Evolutionary conservation across 345 rosid genomes (phyloP).

Genomic region (Camelina hispida): DNA sequence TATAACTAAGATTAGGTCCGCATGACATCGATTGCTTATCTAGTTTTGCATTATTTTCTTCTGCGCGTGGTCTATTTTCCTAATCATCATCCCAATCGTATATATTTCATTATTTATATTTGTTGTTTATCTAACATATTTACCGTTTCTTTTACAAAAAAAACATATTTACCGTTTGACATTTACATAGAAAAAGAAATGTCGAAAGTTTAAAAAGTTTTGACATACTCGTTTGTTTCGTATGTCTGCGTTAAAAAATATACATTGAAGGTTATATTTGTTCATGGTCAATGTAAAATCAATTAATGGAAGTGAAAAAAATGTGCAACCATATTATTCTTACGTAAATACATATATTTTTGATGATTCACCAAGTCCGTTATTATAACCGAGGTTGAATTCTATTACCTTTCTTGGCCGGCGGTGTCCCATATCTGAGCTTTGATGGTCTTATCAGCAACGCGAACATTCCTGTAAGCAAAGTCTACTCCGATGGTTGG

Average conservation of each 20-base stretch:
- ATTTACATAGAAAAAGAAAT: conserved; percentile 1
- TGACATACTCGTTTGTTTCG: neutral
- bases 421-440: conserved; percentile 97
- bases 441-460: conserved; percentile 75
- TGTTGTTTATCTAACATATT: neutral
- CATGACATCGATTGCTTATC: conserved; percentile 34
- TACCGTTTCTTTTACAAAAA: no score
- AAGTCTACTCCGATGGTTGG: conserved; percentile 94
- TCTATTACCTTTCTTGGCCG: conserved; percentile 81
- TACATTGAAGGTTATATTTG: neutral
- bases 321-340: neutral
- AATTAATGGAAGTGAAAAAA: neutral
- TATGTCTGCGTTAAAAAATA: neutral
- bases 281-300: neutral
- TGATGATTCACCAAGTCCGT: conserved; percentile 12
- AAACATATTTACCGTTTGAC: neutral
- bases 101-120: neutral
- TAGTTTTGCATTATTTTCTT: conserved; percentile 8
- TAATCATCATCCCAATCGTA: conserved; percentile 26
- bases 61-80: conserved; percentile 17
- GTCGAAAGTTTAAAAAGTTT: neutral
- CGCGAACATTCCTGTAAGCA: conserved; percentile 69
- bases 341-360: neutral
- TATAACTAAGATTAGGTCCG: conserved; percentile 36
- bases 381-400: neutral